Evolutionary conservation across 1,284 basidiomycete genomes (phyloP).

Genomic region (Hemileccinum hortonii): DNA sequence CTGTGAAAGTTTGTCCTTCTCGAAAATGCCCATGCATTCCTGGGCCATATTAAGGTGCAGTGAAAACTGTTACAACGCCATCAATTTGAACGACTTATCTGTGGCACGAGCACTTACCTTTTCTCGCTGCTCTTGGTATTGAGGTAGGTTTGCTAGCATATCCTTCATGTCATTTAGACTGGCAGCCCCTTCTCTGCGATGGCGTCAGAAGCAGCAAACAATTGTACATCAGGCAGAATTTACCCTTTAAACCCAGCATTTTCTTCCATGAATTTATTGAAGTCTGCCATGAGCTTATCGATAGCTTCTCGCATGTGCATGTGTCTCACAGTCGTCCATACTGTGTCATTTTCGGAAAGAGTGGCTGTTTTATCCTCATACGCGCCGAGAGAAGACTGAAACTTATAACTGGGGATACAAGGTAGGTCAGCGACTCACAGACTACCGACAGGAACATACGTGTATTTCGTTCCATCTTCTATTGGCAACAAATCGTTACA

Average conservation of each 20-base stretch:
- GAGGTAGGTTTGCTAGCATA: constrained; percentile 93
- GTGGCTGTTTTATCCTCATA: constrained; percentile 86
- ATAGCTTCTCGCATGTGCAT: constrained; percentile 99
- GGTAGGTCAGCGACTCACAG: constrained; percentile 1
- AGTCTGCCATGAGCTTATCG: constrained; percentile 93
- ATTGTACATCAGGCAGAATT: constrained; percentile 27
- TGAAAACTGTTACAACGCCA: constrained; percentile 66
- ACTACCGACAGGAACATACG: constrained; percentile 47
- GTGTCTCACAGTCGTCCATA: constrained; percentile 92
- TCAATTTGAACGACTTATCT: neutral
- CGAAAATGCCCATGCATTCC: constrained; percentile 94
- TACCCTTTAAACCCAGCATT: constrained; percentile 89
- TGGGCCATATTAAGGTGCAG: constrained; percentile 97
- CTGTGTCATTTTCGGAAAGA: constrained; percentile 82
- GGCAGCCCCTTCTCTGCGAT: constrained; percentile 69
- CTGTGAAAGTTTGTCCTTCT: constrained; percentile 82
- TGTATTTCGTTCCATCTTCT: constrained; percentile 83
- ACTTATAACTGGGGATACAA: constrained; percentile 66
- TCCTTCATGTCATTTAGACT: constrained; percentile 98
- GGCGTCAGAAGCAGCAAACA: neutral
- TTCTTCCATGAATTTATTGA: constrained; percentile 90
- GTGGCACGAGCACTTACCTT: constrained; percentile 53
- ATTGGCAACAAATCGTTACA: constrained; percentile 91
- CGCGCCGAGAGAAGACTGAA: constrained; percentile 78
- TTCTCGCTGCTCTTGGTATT: constrained; percentile 94